Evolutionary conservation across 2,329 filamentous ascomycete genomes (phyloP).

Genomic region (Phialemonium atrogriseum): DNA sequence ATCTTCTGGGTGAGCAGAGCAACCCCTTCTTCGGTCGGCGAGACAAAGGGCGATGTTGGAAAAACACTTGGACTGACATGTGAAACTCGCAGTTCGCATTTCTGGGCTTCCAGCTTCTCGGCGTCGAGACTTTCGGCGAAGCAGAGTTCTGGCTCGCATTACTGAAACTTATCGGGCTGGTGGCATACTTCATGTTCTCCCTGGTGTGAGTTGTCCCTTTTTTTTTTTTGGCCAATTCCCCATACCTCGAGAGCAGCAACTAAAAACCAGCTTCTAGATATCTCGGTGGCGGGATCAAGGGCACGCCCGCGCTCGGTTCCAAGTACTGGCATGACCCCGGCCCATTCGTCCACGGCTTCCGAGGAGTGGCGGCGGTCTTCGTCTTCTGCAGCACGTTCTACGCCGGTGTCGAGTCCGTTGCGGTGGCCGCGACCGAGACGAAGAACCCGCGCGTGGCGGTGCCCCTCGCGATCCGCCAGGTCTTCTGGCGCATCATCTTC

Average conservation of each 20-base stretch:
- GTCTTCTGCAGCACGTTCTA: slow-evolving; percentile 65
- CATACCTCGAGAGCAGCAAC: not conserved
- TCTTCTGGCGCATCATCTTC: slow-evolving; percentile 54
- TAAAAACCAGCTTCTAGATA: slow-evolving; percentile 30
- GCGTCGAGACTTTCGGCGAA: slow-evolving; percentile 68
- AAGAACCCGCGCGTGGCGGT: slow-evolving; percentile 48
- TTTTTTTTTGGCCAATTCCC: not conserved
- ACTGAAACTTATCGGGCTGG: slow-evolving; percentile 60
- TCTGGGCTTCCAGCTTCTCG: slow-evolving; percentile 59
- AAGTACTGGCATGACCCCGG: slow-evolving; percentile 65
- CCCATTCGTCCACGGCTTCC: slow-evolving; percentile 61
- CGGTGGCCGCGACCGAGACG: slow-evolving; percentile 55
- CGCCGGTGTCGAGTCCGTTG: slow-evolving; percentile 56
- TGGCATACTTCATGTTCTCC: slow-evolving; percentile 67
- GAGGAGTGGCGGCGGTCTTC: slow-evolving; percentile 56
- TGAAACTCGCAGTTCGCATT: slow-evolving; percentile 39
- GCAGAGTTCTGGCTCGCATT: slow-evolving; percentile 73
- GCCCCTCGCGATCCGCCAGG: slow-evolving; percentile 49
- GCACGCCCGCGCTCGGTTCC: slow-evolving; percentile 57
- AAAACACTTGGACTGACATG: too few relatives aligned
- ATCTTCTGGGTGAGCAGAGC: slow-evolving; percentile 57
- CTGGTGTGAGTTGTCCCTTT: slow-evolving; percentile 39
- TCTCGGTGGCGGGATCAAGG: slow-evolving; percentile 56
- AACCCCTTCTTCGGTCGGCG: too few relatives aligned
- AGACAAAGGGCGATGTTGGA: too few relatives aligned